Conservation (phyloP, 306 rosid species). For the Betula pendula region DNA sequence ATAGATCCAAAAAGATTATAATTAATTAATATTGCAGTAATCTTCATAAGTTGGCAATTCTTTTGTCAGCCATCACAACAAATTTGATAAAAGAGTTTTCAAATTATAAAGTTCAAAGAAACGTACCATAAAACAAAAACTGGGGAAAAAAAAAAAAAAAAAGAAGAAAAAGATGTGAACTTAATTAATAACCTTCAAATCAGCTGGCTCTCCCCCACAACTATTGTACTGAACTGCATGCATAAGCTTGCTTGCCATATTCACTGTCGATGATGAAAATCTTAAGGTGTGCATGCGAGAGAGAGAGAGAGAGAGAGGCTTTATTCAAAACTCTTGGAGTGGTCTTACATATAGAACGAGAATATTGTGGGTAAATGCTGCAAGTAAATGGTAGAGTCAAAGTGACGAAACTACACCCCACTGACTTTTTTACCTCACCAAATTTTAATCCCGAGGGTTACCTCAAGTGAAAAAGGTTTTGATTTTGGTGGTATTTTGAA, state of each 20-base stretch:
- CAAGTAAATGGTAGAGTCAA: too few species aligned
- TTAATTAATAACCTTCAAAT: not conserved
- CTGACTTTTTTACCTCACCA: too few species aligned
- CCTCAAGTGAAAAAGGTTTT: too few species aligned
- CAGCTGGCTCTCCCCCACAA: not conserved
- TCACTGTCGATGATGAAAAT: not conserved
- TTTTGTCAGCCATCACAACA: not conserved
- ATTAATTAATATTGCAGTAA: not conserved
- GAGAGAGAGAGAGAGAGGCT: not conserved
- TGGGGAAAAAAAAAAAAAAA: not conserved
- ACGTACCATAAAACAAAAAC: not conserved
- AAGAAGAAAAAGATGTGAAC: not conserved
- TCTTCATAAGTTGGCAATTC: not conserved
- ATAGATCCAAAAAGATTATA: not conserved
- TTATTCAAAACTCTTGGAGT: not conserved
- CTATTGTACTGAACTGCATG: not conserved
- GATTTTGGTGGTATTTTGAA: too few species aligned
- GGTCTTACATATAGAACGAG: not conserved
- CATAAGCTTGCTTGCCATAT: slow-evolving; percentile 1
- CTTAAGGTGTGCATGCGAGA: not conserved
- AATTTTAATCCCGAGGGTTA: too few species aligned
- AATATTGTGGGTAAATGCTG: not conserved
- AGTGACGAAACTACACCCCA: not conserved
- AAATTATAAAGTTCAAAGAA: not conserved
- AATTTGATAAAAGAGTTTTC: not conserved